Evolutionary conservation across 495 filamentous ascomycete species (phyloP).

Genomic region (Trichoderma erinaceum): DNA sequence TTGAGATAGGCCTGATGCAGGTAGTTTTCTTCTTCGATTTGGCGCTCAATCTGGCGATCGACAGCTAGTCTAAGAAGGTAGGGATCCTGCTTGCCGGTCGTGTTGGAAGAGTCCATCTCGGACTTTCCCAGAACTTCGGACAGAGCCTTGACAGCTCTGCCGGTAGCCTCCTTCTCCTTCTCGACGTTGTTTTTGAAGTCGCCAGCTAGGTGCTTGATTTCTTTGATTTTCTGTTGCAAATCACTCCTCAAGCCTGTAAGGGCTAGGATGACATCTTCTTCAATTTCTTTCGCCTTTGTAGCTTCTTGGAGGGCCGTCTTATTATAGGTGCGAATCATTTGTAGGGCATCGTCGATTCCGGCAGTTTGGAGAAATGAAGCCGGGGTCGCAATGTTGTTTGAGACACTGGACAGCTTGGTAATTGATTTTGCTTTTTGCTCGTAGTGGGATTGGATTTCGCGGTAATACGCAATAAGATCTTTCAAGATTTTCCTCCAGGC

Average conservation of each 20-base stretch:
- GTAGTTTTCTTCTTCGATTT: conserved; percentile 97
- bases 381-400: conserved; percentile 73
- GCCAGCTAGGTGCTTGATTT: conserved; percentile 84
- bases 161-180: conserved; percentile 67
- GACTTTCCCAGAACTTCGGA: conserved; percentile 73
- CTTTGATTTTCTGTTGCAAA: conserved; percentile 91
- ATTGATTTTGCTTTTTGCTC: conserved; percentile 79
- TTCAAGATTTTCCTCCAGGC: conserved; percentile 95
- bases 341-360: conserved; percentile 78
- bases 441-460: conserved; percentile 86
- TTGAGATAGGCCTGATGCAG: conserved; percentile 94
- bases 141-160: conserved; percentile 64
- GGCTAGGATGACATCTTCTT: conserved; percentile 82
- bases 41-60: conserved; percentile 81
- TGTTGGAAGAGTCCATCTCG: conserved; percentile 67
- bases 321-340: conserved; percentile 75
- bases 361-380: conserved; percentile 65
- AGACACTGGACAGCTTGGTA: conserved; percentile 71
- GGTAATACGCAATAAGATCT: conserved; percentile 89
- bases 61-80: conserved; percentile 79
- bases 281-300: conserved; percentile 85
- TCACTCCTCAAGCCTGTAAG: conserved; percentile 81
- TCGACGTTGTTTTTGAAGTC: conserved; percentile 93
- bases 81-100: conserved; percentile 81
- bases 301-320: conserved; percentile 72